A percentile compares a stretch with the other conserved stretches of the same genome.
phyloP scores from a whole-genome alignment of 1,139 yeast species.

The Blastobotrys capitulatus region DNA sequence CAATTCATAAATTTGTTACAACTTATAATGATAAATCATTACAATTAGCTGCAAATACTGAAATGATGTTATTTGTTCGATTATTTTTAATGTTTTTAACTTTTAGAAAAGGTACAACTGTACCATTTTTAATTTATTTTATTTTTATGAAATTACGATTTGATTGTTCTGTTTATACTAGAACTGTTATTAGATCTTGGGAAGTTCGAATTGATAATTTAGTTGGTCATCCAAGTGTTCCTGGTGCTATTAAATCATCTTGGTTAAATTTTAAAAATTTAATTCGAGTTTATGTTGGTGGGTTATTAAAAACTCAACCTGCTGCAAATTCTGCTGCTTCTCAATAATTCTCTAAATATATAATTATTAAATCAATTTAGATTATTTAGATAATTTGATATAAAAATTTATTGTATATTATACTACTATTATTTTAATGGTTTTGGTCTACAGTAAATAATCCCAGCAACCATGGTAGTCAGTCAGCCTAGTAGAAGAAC shows the following conservation, averaged over 20 bases:
- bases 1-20: conserved; percentile 51
- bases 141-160: conserved; percentile 71
- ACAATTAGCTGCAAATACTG: conserved; percentile 65
- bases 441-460: no score
- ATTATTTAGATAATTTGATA: no score
- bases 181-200: conserved; percentile 61
- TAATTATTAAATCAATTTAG: no score
- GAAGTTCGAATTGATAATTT: conserved; percentile 69
- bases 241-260: conserved; percentile 49
- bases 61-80: conserved; percentile 51
- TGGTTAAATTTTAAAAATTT: conserved; percentile 57
- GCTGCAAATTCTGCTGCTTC: conserved; percentile 51
- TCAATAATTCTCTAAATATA: not conserved
- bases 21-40: conserved; percentile 66
- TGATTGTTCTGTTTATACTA: conserved; percentile 70
- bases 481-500: no score
- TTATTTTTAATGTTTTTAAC: conserved; percentile 51
- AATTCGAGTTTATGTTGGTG: conserved; percentile 39
- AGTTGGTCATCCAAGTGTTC: conserved; percentile 52
- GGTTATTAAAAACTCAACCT: conserved; percentile 42
- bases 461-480: no score
- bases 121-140: conserved; percentile 53
- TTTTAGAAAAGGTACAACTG: conserved; percentile 61
- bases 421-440: no score
- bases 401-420: no score